phyloP scores from a whole-genome alignment of 2,329 filamentous ascomycete genomes.

The Dactylellina cionopaga region DNA sequence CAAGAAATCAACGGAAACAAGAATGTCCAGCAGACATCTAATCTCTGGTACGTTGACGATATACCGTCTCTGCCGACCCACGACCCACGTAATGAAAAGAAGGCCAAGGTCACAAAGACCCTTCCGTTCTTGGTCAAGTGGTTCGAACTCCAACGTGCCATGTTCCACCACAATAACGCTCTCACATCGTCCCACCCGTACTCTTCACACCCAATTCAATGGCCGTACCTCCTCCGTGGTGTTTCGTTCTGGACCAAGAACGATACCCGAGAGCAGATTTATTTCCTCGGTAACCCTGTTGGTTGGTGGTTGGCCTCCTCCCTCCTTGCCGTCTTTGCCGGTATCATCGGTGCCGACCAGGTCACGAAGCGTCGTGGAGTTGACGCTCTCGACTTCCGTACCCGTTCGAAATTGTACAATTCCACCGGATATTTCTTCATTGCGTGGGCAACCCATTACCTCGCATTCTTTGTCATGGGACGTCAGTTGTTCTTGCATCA shows the following conservation, averaged over 20 bases:
- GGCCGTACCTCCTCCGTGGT: conserved; percentile 95
- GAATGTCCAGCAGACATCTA: conserved; percentile 86
- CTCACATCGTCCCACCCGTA: conserved; percentile 97
- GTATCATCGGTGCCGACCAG: conserved; percentile 91
- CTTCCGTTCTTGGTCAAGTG: conserved; percentile 93
- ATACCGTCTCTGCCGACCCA: conserved; percentile 81
- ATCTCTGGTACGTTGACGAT: conserved; percentile 93
- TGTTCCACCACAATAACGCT: conserved; percentile 99
- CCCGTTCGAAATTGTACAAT: conserved; percentile 94
- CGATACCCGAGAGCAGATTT: conserved; percentile 94
- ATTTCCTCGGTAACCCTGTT: conserved; percentile 95
- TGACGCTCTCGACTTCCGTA: conserved; percentile 92
- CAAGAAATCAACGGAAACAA: conserved; percentile 99
- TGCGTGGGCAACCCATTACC: conserved; percentile 95
- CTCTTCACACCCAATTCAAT: conserved; percentile 91
- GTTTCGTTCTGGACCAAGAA: conserved; percentile 99
- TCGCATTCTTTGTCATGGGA: conserved; percentile 98
- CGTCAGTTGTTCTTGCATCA: conserved; percentile 98
- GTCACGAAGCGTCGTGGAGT: conserved; percentile 90
- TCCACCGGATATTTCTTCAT: conserved; percentile 99
- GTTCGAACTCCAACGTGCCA: conserved; percentile 93
- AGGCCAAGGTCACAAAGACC: conserved; percentile 80
- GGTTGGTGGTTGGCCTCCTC: conserved; percentile 98
- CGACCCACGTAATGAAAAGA: conserved; percentile 77
- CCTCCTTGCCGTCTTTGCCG: conserved; percentile 89